These are phyloP conservation scores for Hyaloraphidium curvatum DNA, from an alignment of 192 early-diverging fungal genomes.

Conservation along the genomic window DNA sequence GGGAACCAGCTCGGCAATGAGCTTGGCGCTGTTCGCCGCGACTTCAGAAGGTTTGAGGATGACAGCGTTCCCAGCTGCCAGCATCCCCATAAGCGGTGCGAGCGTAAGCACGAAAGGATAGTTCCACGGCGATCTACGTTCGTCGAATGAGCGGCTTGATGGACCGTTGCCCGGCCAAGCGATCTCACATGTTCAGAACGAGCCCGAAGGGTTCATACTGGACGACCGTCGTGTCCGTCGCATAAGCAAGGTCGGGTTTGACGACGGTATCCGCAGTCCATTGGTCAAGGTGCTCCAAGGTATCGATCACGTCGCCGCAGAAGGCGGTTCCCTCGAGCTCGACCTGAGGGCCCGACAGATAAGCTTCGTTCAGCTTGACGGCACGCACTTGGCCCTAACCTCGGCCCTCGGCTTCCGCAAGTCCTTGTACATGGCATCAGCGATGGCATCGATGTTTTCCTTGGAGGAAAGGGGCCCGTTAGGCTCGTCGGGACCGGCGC, in stretches of 20 bases:
- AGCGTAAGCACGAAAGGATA: conserved; percentile 42
- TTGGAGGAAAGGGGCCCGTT: too few relatives aligned
- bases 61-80: conserved; percentile 76
- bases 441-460: conserved; percentile 32
- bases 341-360: not conserved
- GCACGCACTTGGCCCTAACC: not conserved
- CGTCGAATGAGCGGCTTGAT: too few relatives aligned
- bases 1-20: conserved; percentile 38
- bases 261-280: not conserved
- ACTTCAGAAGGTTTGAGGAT: conserved; percentile 69
- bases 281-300: not conserved
- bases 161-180: too few relatives aligned
- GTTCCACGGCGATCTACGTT: conserved; percentile 48
- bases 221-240: conserved; percentile 5
- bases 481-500: too few relatives aligned
- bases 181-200: conserved; percentile 47
- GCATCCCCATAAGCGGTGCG: conserved; percentile 51
- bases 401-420: conserved; percentile 32
- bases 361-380: not conserved
- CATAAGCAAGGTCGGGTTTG: not conserved
- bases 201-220: conserved; percentile 54
- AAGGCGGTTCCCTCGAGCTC: not conserved
- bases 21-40: conserved; percentile 33
- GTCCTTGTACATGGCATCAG: conserved; percentile 34
- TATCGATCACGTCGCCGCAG: not conserved